Base-by-base conservation (phyloP, 768 basidiomycete species). In the Tulasnella sp. region DNA sequence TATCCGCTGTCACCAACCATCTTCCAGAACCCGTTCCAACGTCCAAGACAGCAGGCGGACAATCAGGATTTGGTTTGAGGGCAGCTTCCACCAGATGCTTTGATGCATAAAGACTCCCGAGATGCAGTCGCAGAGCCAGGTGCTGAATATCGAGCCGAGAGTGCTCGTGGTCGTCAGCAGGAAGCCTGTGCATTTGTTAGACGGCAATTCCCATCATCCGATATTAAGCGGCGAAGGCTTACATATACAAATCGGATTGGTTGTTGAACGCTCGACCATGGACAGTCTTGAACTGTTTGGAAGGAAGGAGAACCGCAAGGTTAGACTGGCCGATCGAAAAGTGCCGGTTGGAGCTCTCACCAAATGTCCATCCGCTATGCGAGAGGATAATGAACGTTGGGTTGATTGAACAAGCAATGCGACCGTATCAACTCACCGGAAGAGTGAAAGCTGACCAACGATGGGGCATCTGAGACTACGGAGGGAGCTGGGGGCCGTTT, bases 141-240 rank as follows among this genome's bases (percentile, higher is more conserved):
- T 77, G 77, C 32, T 77, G 77, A 0, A 70, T 26, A 20, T 77
- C 69, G 16, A 77, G 77, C 23, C 77, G 35, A 15, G 44, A 39
- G 39, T 77, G 77, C 35, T 77, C 77, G 26, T 44, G n/a, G 71
- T 77, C 77, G 71, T 77, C 77, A 3, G 70, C 77, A 9, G 77
- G 77, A 20, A 77, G 77, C 20, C 5, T 44, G 70, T 72, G 70
- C n/a, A 11, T 16, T 2, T 72, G 55, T 51, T 67, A 42, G 16
- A 29, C 5, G 9, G n/a, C 4, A 0, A 29, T 32, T 23, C 9
- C n/a, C n/a, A 5, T 4, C 3, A 9, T 23, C 55, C 6, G 15
- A 61, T 2, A n/a, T 61, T 18, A 6, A 7, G 29, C 2, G 35
- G 70, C 37, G 1, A 9, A 37, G 29, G 42, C 57, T 26, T 61